Conservation (phyloP, 2,329 filamentous ascomycete genomes). For the Myriosclerotinia duriaeana region DNA sequence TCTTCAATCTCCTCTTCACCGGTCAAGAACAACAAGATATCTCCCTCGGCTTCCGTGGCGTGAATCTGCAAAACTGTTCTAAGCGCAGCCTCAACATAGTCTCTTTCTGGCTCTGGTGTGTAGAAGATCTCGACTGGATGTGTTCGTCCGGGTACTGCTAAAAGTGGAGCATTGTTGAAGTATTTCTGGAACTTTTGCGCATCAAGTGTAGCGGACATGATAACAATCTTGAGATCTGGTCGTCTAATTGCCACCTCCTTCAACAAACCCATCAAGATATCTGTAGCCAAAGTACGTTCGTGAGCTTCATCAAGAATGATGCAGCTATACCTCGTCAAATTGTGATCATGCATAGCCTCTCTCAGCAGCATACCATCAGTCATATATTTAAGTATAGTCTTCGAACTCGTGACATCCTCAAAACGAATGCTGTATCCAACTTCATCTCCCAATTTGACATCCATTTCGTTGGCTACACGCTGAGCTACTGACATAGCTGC, state of each 20-base stretch:
- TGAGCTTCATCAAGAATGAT: constrained; percentile 99
- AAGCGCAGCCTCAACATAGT: constrained; percentile 94
- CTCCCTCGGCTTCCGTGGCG: constrained; percentile 85
- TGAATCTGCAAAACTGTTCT: constrained; percentile 96
- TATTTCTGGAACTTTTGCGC: constrained; percentile 98
- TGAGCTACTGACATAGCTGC: constrained; percentile 98
- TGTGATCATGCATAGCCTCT: constrained; percentile 94
- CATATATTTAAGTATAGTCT: constrained; percentile 98
- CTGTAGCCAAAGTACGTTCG: constrained; percentile 93
- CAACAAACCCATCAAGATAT: constrained; percentile 93
- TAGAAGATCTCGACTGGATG: constrained; percentile 98
- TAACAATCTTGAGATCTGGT: constrained; percentile 93
- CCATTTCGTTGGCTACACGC: constrained; percentile 95
- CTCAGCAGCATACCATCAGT: constrained; percentile 97
- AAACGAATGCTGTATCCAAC: constrained; percentile 99
- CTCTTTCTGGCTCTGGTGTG: constrained; percentile 90
- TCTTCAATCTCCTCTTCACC: constrained; percentile 99
- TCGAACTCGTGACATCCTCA: constrained; percentile 86
- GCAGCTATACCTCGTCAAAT: constrained; percentile 88
- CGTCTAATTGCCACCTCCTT: constrained; percentile 84
- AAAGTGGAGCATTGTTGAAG: constrained; percentile 89
- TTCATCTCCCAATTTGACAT: constrained; percentile 87
- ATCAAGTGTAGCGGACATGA: constrained; percentile 98
- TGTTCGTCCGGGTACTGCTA: constrained; percentile 92
- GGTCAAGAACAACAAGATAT: constrained; percentile 91